These are phyloP conservation scores for Pseudonitzschia multistriata DNA, from an alignment of 108 stramenopile genomes.

Conservation along the genomic window DNA sequence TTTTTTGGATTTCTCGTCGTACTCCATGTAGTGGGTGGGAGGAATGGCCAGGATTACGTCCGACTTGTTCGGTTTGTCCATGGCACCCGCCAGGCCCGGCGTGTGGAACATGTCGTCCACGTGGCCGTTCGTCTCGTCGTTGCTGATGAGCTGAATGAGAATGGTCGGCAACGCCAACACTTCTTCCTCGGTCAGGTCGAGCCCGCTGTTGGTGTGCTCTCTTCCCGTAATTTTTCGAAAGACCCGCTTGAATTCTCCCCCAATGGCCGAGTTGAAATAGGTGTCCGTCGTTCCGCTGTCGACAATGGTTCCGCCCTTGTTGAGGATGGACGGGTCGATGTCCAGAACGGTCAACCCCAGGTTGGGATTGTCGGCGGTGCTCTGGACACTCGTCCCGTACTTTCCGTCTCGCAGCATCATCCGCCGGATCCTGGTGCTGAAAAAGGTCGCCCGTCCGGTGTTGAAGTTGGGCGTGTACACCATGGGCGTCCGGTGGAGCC, in stretches of 20 bases:
- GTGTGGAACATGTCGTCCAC: slow-evolving; percentile 43
- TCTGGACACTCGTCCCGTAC: slow-evolving; percentile 26
- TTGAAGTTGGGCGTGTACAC: slow-evolving; percentile 50
- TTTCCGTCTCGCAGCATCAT: slow-evolving; percentile 65
- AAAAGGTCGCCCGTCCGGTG: slow-evolving; percentile 54
- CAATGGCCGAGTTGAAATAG: slow-evolving; percentile 47
- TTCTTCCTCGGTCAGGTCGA: slow-evolving; percentile 45
- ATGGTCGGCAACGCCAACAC: slow-evolving; percentile 72
- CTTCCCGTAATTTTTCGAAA: slow-evolving; percentile 30
- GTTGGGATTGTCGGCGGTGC: slow-evolving; percentile 2
- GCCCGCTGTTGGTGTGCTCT: slow-evolving; percentile 20
- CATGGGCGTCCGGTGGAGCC: slow-evolving; percentile 79
- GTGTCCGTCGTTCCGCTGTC: slow-evolving; percentile 90
- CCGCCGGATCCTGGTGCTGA: slow-evolving; percentile 58
- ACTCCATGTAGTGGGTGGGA: slow-evolving; percentile 78
- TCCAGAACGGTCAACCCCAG: slow-evolving; percentile 13
- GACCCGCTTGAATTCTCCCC: slow-evolving; percentile 16
- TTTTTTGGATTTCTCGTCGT: slow-evolving; percentile 42
- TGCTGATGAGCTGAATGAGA: slow-evolving; percentile 61
- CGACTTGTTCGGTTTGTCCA: slow-evolving; percentile 57
- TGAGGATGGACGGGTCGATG: slow-evolving; percentile 23
- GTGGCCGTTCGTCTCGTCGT: slow-evolving; percentile 27
- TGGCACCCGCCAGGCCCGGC: slow-evolving; percentile 59
- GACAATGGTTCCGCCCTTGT: slow-evolving; percentile 62
- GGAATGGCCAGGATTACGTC: slow-evolving; percentile 80